Conservation (phyloP, 306 rosid genomes). For the Prunus fruticosa region DNA sequence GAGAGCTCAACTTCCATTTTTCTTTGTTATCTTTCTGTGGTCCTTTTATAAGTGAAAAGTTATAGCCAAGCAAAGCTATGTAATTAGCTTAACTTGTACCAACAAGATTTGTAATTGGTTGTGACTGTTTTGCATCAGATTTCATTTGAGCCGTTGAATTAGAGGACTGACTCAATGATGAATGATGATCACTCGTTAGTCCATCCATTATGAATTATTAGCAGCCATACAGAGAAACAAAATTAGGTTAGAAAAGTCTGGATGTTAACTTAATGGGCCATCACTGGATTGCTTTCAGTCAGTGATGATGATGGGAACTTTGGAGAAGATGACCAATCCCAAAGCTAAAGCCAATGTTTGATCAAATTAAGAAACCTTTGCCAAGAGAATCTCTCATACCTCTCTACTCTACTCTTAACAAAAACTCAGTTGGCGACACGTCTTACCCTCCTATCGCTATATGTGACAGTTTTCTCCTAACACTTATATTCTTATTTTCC, state of each 20-base stretch:
- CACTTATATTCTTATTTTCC: too few relatives aligned
- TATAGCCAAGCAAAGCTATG: too few relatives aligned
- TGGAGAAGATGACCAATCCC: conserved; percentile 12
- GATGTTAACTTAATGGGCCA: conserved; percentile 16
- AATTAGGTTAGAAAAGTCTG: conserved; percentile 44
- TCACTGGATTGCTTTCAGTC: conserved; percentile 3
- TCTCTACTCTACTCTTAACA: neutral
- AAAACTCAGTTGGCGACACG: neutral
- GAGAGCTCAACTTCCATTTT: neutral
- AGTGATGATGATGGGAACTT: neutral
- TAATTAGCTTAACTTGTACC: neutral
- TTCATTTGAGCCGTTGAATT: neutral
- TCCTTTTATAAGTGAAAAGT: neutral
- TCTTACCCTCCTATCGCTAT: neutral
- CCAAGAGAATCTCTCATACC: neutral
- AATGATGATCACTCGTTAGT: neutral
- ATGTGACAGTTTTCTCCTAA: neutral
- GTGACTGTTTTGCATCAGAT: too few relatives aligned
- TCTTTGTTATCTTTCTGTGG: neutral
- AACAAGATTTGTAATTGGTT: neutral
- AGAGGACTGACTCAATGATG: neutral
- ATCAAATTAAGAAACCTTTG: conserved; percentile 15
- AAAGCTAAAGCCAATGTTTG: neutral
- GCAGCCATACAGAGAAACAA: neutral
- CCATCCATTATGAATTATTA: neutral